Percentiles rank a stretch among this genome's conserved stretches.
These are phyloP conservation scores for Fraxinus albicans DNA, from an alignment of 305 asterid genomes.

Conservation along the genomic window DNA sequence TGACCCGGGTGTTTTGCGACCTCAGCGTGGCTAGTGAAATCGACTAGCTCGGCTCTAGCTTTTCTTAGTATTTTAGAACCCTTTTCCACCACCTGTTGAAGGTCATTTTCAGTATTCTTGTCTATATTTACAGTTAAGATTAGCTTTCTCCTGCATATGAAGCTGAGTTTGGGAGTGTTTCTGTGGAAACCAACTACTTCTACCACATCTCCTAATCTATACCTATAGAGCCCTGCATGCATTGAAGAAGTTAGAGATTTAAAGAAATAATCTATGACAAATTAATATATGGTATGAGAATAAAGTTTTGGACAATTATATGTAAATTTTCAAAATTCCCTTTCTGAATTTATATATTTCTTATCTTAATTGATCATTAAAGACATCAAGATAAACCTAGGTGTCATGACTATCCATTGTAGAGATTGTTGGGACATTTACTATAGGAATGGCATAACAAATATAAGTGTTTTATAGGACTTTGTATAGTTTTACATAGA, in stretches of 20 bases:
- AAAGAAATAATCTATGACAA: background rate
- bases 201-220: conserved; percentile 71
- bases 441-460: too few relatives aligned
- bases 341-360: background rate
- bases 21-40: conserved; percentile 77
- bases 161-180: conserved; percentile 66
- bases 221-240: conserved; percentile 66
- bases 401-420: background rate
- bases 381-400: background rate
- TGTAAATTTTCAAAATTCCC: background rate
- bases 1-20: conserved; percentile 61
- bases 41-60: conserved; percentile 54
- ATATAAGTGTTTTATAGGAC: too few relatives aligned
- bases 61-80: conserved; percentile 44
- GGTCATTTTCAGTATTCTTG: conserved; percentile 75
- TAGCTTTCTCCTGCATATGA: conserved; percentile 61
- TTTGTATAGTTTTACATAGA: too few relatives aligned
- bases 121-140: conserved; percentile 67
- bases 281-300: background rate
- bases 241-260: background rate
- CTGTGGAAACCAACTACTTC: conserved; percentile 60
- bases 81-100: conserved; percentile 60
- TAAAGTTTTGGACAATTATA: background rate
- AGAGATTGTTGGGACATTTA: too few relatives aligned
- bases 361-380: background rate